Conservation (phyloP, 1,139 yeast genomes). For the Hemisphaericaspora xylofermentans region DNA sequence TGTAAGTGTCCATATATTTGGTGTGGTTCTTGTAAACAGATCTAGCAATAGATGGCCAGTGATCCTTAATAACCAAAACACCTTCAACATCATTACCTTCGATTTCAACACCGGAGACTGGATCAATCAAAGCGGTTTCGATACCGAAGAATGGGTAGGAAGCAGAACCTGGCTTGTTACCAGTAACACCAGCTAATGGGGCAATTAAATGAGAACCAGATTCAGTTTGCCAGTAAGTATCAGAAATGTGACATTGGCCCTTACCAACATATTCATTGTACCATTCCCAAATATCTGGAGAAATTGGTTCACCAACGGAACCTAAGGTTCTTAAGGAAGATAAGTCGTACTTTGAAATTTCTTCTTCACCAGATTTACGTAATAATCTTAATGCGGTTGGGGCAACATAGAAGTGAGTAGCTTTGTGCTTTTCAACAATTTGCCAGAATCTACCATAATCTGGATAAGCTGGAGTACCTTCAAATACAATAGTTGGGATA, state of each 20-base stretch:
- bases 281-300: conserved; percentile 99
- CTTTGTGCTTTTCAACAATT: conserved; percentile 88
- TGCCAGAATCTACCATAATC: conserved; percentile 97
- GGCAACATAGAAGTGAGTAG: conserved; percentile 96
- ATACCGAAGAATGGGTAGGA: conserved; percentile 96
- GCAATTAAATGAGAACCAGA: conserved; percentile 96
- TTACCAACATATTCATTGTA: conserved; percentile 90
- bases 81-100: conserved; percentile 93
- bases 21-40: conserved; percentile 90
- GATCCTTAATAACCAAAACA: conserved; percentile 80
- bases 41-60: conserved; percentile 99
- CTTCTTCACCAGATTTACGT: conserved; percentile 89
- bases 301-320: conserved; percentile 98
- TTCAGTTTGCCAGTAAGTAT: conserved; percentile 99
- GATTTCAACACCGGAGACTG: conserved; percentile 81
- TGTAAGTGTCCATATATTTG: conserved; percentile 88
- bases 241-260: conserved; percentile 81
- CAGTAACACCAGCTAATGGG: conserved; percentile 90
- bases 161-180: conserved; percentile 97
- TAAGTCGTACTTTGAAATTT: conserved; percentile 81
- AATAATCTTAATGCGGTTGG: conserved; percentile 96
- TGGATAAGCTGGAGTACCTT: conserved; percentile 98
- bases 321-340: conserved; percentile 92
- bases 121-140: conserved; percentile 86
- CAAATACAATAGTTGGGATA: conserved; percentile 88